Evolutionary conservation across 2,329 filamentous ascomycete species (phyloP).

Genomic region (Calcarisporium arbuscula): DNA sequence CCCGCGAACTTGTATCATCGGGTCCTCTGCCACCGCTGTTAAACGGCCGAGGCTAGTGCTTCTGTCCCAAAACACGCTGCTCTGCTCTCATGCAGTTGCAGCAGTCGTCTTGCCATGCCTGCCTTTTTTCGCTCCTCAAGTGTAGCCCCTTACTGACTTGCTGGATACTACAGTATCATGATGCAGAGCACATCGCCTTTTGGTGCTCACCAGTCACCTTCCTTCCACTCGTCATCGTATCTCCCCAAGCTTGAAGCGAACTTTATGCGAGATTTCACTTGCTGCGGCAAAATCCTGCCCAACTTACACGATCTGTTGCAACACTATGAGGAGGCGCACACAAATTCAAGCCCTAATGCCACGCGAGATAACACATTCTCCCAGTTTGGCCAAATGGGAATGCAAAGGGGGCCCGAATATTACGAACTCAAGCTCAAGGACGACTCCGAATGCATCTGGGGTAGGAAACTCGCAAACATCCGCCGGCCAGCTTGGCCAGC

Average conservation of each 20-base stretch:
- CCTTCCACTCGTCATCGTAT: slow-evolving; percentile 94
- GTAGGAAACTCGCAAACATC: slow-evolving; percentile 22
- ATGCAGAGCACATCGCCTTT: slow-evolving; percentile 97
- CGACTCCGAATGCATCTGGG: slow-evolving; percentile 22
- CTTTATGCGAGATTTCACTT: slow-evolving; percentile 96
- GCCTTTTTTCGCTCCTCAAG: slow-evolving; percentile 1
- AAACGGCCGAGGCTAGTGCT: too few species aligned
- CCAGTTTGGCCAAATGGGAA: slow-evolving; percentile 30
- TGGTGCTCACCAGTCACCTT: slow-evolving; percentile 74
- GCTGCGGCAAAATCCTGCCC: slow-evolving; percentile 82
- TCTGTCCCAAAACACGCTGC: too few species aligned
- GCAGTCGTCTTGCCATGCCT: too few species aligned
- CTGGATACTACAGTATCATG: slow-evolving; percentile 61
- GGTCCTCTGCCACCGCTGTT: too few species aligned
- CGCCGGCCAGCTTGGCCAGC: slow-evolving; percentile 27
- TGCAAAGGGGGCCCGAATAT: slow-evolving; percentile 25
- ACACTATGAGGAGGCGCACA: slow-evolving; percentile 94
- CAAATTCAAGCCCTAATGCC: slow-evolving; percentile 51
- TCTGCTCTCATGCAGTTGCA: neutral
- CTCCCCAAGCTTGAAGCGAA: slow-evolving; percentile 93
- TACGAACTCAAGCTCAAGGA: slow-evolving; percentile 26
- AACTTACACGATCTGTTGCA: slow-evolving; percentile 92
- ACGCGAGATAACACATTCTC: slow-evolving; percentile 34
- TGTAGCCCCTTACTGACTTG: slow-evolving; percentile 18
- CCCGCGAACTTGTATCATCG: too few species aligned